phyloP scores from a whole-genome alignment of 2,329 filamentous ascomycete species.

The Aspergillus fructus region DNA sequence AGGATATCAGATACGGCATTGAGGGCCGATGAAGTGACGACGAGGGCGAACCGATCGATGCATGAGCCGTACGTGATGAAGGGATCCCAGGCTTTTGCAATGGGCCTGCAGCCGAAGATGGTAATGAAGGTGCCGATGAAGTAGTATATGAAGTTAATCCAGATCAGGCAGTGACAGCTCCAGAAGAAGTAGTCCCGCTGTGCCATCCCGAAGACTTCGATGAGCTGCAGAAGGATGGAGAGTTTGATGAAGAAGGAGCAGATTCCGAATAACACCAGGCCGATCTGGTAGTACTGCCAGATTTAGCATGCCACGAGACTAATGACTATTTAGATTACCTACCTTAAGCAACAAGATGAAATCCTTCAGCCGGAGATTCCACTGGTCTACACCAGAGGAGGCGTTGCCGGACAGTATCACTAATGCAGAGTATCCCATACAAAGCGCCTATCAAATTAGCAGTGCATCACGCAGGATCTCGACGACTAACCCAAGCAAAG shows the following conservation, averaged over 20 bases:
- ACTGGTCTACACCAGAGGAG: neutral
- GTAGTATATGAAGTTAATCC: neutral
- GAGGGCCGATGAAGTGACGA: neutral
- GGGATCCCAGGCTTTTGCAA: neutral
- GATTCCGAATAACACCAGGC: neutral
- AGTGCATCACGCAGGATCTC: too few relatives aligned
- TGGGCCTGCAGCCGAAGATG: conserved; percentile 5
- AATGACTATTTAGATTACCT: neutral
- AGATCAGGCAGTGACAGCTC: neutral
- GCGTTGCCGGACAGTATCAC: neutral
- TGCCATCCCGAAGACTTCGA: neutral
- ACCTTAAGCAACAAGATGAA: neutral
- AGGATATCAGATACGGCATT: neutral
- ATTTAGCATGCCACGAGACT: neutral
- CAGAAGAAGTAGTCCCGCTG: neutral
- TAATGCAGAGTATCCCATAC: conserved; percentile 2
- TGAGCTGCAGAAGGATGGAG: neutral
- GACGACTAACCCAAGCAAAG: conserved; percentile 2
- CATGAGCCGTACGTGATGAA: neutral
- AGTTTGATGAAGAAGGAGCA: neutral
- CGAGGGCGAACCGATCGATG: neutral
- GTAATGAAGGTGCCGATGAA: neutral
- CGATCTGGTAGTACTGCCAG: neutral
- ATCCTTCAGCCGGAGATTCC: neutral
- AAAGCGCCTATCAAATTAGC: neutral